Percentiles rank a stretch among this genome's conserved stretches.
phyloP scores from a whole-genome alignment of 495 filamentous ascomycete genomes.

The Trichoderma reesei region DNA sequence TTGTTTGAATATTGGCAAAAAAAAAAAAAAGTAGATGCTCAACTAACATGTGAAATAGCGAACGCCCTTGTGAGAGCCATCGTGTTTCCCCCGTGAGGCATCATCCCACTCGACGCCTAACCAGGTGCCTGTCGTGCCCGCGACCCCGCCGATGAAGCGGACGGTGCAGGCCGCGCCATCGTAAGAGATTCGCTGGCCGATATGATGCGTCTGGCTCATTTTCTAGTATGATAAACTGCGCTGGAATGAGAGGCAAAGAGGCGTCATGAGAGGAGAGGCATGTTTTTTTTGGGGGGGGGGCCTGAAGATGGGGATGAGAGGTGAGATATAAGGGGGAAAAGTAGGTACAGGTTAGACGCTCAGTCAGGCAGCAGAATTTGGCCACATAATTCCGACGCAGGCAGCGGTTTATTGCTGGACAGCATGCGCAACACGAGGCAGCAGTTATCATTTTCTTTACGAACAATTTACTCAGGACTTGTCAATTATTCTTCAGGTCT shows the following conservation, averaged over 20 bases:
- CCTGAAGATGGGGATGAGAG: background rate
- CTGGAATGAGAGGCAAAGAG: background rate
- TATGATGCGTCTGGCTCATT: constrained; percentile 1
- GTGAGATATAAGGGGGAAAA: background rate
- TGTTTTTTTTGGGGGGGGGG: background rate
- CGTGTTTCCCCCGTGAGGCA: constrained; percentile 72
- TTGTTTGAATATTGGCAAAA: background rate
- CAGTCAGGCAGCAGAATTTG: constrained; percentile 15
- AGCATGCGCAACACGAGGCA: background rate
- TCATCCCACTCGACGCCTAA: constrained; percentile 98
- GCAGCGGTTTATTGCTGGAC: background rate
- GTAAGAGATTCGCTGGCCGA: constrained; percentile 71
- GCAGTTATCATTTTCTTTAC: background rate
- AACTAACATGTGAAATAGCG: constrained; percentile 66
- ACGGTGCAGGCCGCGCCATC: constrained; percentile 68
- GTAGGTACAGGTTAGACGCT: background rate
- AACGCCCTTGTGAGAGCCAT: constrained; percentile 66
- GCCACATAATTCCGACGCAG: background rate
- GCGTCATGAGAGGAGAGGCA: background rate
- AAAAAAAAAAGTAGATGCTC: background rate
- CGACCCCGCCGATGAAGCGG: constrained; percentile 67
- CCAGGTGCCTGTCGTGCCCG: constrained; percentile 72
- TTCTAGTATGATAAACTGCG: background rate
- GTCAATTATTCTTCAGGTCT: too few species aligned
- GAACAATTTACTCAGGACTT: too few species aligned